phyloP scores from a whole-genome alignment of 192 early-diverging fungal species.

The Chytriomyces hyalinus region DNA sequence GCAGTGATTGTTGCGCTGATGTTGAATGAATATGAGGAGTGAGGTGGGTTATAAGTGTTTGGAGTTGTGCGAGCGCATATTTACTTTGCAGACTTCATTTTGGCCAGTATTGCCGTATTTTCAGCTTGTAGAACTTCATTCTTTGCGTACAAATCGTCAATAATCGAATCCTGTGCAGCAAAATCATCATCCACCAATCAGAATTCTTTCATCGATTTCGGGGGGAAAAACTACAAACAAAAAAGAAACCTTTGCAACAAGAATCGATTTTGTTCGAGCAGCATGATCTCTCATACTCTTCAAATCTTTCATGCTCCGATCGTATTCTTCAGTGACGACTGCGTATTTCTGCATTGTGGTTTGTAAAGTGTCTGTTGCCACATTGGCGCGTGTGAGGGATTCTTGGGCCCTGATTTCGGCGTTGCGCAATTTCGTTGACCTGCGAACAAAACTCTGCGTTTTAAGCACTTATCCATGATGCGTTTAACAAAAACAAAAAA shows the following conservation, averaged over 20 bases:
- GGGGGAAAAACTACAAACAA: neutral
- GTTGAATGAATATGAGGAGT: neutral
- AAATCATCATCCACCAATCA: neutral
- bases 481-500: neutral
- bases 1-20: constrained; percentile 2
- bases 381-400: neutral
- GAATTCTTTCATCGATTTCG: neutral
- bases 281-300: constrained; percentile 5
- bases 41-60: neutral
- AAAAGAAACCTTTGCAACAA: constrained; percentile 12
- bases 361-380: constrained; percentile 9
- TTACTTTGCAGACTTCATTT: constrained; percentile 14
- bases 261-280: constrained; percentile 5
- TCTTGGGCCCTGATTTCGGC: neutral
- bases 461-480: neutral
- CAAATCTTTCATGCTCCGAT: neutral
- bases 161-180: neutral
- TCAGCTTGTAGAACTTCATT: neutral
- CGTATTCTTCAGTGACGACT: constrained; percentile 14
- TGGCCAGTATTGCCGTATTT: neutral
- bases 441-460: neutral
- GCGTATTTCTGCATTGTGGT: constrained; percentile 10
- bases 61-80: neutral
- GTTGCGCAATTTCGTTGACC: neutral
- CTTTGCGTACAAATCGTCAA: constrained; percentile 19